phyloP scores from a whole-genome alignment of 495 filamentous ascomycete genomes.

The Penicillium atrosanguineum region DNA sequence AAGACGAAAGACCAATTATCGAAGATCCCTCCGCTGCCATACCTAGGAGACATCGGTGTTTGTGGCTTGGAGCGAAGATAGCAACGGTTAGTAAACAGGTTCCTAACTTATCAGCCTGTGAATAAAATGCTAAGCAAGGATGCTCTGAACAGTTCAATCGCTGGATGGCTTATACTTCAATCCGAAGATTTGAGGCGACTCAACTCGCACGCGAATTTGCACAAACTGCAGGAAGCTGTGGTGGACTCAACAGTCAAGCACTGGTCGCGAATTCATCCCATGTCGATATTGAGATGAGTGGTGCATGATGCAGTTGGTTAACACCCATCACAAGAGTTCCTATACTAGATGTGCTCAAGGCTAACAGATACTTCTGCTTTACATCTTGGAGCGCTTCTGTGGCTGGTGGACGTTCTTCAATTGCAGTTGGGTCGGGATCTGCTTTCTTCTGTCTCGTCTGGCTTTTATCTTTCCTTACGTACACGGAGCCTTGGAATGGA shows the following conservation, averaged over 20 bases:
- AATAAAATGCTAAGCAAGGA: neutral
- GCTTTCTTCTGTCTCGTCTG: neutral
- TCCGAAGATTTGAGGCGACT: constrained; percentile 30
- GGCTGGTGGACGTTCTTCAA: neutral
- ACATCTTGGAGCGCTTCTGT: neutral
- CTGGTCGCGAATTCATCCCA: neutral
- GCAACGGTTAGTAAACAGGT: constrained; percentile 42
- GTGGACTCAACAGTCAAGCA: constrained; percentile 11
- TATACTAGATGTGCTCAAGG: neutral
- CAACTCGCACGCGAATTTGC: constrained; percentile 27
- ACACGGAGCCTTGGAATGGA: constrained; percentile 5
- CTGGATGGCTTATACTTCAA: constrained; percentile 38
- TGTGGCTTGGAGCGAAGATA: constrained; percentile 67
- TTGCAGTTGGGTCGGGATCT: neutral
- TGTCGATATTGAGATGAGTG: constrained; percentile 7
- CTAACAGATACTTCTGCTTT: neutral
- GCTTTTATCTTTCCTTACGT: constrained; percentile 6
- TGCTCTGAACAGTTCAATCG: constrained; percentile 31
- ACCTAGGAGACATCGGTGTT: constrained; percentile 66
- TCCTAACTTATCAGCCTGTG: neutral
- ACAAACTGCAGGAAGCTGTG: constrained; percentile 18
- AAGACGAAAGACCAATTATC: constrained; percentile 73
- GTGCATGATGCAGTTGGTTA: constrained; percentile 2
- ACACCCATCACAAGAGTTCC: neutral
- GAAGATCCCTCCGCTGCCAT: constrained; percentile 65